Evolutionary conservation across 2,329 filamentous ascomycete species (phyloP).

Genomic region (Monosporascus sp.): DNA sequence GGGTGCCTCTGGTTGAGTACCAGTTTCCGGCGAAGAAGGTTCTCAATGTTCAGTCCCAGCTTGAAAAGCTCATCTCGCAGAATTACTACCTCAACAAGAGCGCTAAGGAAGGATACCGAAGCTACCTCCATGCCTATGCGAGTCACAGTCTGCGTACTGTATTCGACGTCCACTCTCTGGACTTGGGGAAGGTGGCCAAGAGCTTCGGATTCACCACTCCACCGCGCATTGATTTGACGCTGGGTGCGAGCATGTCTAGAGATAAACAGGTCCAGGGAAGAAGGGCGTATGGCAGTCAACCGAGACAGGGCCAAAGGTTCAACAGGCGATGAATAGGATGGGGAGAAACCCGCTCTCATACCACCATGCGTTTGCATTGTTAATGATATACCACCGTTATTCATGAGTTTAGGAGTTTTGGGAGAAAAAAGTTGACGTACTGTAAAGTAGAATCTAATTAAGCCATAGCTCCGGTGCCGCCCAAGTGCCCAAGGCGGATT

Average conservation of each 20-base stretch:
- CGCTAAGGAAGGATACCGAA: conserved; percentile 73
- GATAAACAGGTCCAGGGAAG: conserved; percentile 64
- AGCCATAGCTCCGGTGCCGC: no score
- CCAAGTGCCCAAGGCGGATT: no score
- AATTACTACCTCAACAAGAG: conserved; percentile 97
- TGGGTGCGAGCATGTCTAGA: conserved; percentile 71
- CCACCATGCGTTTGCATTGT: no score
- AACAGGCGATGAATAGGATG: conserved; percentile 28
- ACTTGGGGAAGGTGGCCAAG: conserved; percentile 79
- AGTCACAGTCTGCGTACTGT: conserved; percentile 78
- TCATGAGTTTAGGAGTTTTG: no score
- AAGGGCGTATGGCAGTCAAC: conserved; percentile 74
- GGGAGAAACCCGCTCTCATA: no score
- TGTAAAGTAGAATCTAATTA: no score
- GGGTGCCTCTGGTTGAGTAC: conserved; percentile 92
- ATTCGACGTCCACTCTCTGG: conserved; percentile 78
- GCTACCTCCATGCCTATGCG: conserved; percentile 92
- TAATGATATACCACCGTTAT: no score
- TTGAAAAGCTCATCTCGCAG: conserved; percentile 88
- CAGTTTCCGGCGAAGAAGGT: conserved; percentile 93
- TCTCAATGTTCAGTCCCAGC: conserved; percentile 80
- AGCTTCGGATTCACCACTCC: conserved; percentile 75
- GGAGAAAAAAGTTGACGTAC: no score
- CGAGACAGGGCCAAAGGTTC: conserved; percentile 55
- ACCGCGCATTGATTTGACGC: conserved; percentile 71